Percentiles rank a stretch among this genome's conserved stretches.
phyloP scores from a whole-genome alignment of 352 stramenopile species.

The Blastocystis sp. region DNA sequence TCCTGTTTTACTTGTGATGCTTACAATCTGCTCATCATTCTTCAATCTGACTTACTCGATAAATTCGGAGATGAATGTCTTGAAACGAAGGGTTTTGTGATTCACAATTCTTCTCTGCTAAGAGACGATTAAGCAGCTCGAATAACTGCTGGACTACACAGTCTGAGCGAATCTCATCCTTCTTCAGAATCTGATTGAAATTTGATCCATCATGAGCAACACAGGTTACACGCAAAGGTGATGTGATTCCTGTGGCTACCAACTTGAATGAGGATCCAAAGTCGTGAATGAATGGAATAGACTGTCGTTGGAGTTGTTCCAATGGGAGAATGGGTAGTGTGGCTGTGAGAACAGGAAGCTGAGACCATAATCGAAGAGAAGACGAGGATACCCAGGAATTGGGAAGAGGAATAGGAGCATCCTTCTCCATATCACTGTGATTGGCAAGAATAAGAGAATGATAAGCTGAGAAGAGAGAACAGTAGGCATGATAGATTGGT shows the following conservation, averaged over 20 bases:
- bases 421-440: not conserved
- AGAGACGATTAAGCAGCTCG: constrained; percentile 78
- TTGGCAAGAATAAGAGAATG: not conserved
- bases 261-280: not conserved
- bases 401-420: not conserved
- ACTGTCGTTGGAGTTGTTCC: not conserved
- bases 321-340: not conserved
- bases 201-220: not conserved
- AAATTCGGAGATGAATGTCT: constrained; percentile 78
- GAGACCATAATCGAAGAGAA: not conserved
- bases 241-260: constrained; percentile 32
- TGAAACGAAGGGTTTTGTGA: not conserved
- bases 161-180: constrained; percentile 67
- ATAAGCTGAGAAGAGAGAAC: constrained; percentile 28
- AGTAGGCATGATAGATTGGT: not conserved
- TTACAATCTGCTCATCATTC: constrained; percentile 65
- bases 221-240: not conserved
- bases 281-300: not conserved
- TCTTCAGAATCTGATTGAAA: constrained; percentile 34
- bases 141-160: constrained; percentile 82
- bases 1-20: constrained; percentile 79
- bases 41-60: constrained; percentile 76
- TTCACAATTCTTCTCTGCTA: constrained; percentile 71
- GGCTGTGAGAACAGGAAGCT: constrained; percentile 31
- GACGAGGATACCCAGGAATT: not conserved